Conservation (phyloP, 164 flowering plant species). For the Hamamelis virginiana region DNA sequence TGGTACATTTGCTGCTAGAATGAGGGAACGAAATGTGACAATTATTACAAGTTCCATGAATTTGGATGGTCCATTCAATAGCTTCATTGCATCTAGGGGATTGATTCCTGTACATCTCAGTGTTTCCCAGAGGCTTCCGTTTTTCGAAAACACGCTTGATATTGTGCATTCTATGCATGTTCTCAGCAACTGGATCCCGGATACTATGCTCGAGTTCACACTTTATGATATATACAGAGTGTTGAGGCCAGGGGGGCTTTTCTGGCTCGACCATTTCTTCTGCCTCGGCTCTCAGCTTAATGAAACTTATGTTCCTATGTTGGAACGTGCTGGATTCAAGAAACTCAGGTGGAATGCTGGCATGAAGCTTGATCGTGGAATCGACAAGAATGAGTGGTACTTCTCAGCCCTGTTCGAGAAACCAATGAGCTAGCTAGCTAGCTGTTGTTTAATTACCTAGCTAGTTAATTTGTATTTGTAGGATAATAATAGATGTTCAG, state of each 20-base stretch:
- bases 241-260: constrained; percentile 51
- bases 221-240: constrained; percentile 46
- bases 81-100: constrained; percentile 45
- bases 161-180: constrained; percentile 43
- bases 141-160: constrained; percentile 48
- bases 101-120: constrained; percentile 38
- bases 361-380: constrained; percentile 33
- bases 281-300: constrained; percentile 37
- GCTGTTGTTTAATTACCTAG: too few relatives aligned
- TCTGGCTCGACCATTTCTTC: constrained; percentile 58
- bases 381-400: constrained; percentile 34
- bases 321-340: constrained; percentile 33
- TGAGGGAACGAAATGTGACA: constrained; percentile 51
- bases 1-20: constrained; percentile 53
- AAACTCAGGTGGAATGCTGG: constrained; percentile 43
- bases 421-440: too few relatives aligned
- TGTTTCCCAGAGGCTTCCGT: constrained; percentile 45
- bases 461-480: too few relatives aligned
- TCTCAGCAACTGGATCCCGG: constrained; percentile 44
- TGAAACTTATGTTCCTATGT: constrained; percentile 28
- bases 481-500: too few relatives aligned
- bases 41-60: constrained; percentile 40
- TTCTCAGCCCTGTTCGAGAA: constrained; percentile 51
- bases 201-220: constrained; percentile 33
- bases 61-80: constrained; percentile 41